Evolutionary conservation across 139 green algal genomes (phyloP), one percentile per base, ranked within the genome.

Genomic region (Micromonas commoda): DNA sequence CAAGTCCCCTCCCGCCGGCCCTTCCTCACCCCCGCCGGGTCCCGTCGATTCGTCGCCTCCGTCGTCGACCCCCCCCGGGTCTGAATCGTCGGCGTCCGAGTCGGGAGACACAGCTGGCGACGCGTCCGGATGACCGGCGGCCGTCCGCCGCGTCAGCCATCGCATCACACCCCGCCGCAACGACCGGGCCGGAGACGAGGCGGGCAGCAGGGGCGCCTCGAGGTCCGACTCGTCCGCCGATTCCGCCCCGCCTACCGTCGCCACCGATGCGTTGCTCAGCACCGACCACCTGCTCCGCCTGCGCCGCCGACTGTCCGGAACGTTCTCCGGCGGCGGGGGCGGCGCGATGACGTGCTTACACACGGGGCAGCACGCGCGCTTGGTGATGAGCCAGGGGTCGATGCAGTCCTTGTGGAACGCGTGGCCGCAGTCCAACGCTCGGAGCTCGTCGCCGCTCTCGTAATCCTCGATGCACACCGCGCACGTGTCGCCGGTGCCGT

Each of bases 401-500:
- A 68, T 64, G 60, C 80, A 84, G 29, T 45, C 72, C 6, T 72
- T 53, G 66, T 84, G 80, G 54, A 84, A 84, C 65, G 53, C 1
- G 51, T 84, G 80, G 26, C 64, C 64, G 63, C 80, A 84, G 21
- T 57, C 38, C 0, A 75, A 32, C 53, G 24, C n/a, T 33, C 68
- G 16, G 20, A 75, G 38, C 53, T 26, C 23, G 23, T 75, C 68
- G 3, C 68, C 68, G 35, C 61, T 29, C 21, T 21, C 37, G 38
- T 63, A 75, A 20, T 75, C 68, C 1, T 75, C 68, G 20, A 75
- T 23, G 33, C 68, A 75, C 2, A 75, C 23, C 68, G 68, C 32
- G 37, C 68, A 75, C 45, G 45, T 57, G 9, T 57, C 16, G 9
- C 9, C 45, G 9, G 45, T 57, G 45, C 45, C 45, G 45, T 57